These are phyloP conservation scores for Arabidopsis arenosa DNA, from an alignment of 345 rosid genomes.

Conservation along the genomic window DNA sequence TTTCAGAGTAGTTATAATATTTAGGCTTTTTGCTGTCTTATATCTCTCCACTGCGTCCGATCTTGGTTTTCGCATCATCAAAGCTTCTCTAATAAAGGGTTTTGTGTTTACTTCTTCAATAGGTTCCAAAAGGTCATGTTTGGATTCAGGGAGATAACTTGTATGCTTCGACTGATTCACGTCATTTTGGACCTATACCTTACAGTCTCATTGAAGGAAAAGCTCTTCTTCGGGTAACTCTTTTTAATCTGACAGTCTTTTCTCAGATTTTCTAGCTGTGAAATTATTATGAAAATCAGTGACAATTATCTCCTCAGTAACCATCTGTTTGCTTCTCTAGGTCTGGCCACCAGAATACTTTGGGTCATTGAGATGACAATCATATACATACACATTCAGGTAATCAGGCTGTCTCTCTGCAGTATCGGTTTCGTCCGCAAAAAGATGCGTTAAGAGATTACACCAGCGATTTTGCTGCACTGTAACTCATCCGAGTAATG, in stretches of 20 bases:
- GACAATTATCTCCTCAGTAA: neutral
- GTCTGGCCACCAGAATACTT: constrained; percentile 74
- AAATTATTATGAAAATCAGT: neutral
- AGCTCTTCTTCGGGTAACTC: constrained; percentile 66
- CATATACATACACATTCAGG: neutral
- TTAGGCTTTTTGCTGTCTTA: neutral
- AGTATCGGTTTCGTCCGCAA: neutral
- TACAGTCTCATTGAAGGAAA: constrained; percentile 82
- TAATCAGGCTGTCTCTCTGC: constrained; percentile 16
- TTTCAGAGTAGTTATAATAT: neutral
- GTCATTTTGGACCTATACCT: constrained; percentile 78
- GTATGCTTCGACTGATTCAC: constrained; percentile 76
- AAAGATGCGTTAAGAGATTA: constrained; percentile 9
- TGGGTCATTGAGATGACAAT: constrained; percentile 52
- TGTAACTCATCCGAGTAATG: neutral
- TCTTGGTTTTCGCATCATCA: neutral
- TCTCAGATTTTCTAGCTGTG: neutral
- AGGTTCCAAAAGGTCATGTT: constrained; percentile 89
- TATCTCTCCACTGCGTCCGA: neutral
- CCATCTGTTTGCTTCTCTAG: constrained; percentile 40
- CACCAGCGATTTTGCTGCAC: neutral
- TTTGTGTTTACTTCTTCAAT: neutral
- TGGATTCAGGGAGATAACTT: constrained; percentile 93
- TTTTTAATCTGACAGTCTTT: neutral
- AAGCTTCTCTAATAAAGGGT: constrained; percentile 9